These are phyloP conservation scores for Auriculariales sp. DNA, from an alignment of 768 basidiomycete genomes.

Conservation along the genomic window DNA sequence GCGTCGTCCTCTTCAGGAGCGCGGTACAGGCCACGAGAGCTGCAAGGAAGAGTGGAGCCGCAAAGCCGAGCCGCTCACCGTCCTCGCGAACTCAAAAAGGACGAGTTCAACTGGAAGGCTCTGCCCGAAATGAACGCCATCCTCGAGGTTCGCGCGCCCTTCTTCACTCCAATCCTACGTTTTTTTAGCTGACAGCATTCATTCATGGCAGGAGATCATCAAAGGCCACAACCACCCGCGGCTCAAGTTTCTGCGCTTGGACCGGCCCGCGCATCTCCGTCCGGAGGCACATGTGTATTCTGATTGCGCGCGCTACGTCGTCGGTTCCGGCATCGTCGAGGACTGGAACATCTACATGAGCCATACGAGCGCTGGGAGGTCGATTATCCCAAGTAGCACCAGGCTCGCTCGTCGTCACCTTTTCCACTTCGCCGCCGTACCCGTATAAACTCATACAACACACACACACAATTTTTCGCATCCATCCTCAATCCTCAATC, in stretches of 20 bases:
- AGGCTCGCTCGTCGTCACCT: too few relatives aligned
- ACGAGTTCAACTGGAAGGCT: slow-evolving; percentile 54
- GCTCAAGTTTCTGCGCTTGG: slow-evolving; percentile 44
- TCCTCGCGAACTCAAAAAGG: too few relatives aligned
- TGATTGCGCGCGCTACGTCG: slow-evolving; percentile 33
- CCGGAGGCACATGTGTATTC: slow-evolving; percentile 40
- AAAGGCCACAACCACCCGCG: slow-evolving; percentile 31
- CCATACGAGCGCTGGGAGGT: slow-evolving; percentile 24
- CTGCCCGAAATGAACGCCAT: slow-evolving; percentile 40
- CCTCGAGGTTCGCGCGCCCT: slow-evolving; percentile 23
- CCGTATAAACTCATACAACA: too few relatives aligned
- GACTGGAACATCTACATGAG: slow-evolving; percentile 39
- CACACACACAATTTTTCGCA: too few relatives aligned
- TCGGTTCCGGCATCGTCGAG: slow-evolving; percentile 32
- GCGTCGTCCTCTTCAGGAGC: slow-evolving; percentile 35
- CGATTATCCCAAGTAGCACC: neutral
- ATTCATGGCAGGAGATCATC: slow-evolving; percentile 23
- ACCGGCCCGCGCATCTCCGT: slow-evolving; percentile 43
- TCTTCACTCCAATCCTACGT: neutral
- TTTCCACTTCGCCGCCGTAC: too few relatives aligned
- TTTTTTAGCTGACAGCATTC: neutral
- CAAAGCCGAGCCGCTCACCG: too few relatives aligned
- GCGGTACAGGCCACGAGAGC: slow-evolving; percentile 55
- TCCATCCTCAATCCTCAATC: too few relatives aligned
- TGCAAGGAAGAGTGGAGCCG: slow-evolving; percentile 37